Base-by-base conservation (phyloP, 768 basidiomycete species). In the Collybia mongolica region DNA sequence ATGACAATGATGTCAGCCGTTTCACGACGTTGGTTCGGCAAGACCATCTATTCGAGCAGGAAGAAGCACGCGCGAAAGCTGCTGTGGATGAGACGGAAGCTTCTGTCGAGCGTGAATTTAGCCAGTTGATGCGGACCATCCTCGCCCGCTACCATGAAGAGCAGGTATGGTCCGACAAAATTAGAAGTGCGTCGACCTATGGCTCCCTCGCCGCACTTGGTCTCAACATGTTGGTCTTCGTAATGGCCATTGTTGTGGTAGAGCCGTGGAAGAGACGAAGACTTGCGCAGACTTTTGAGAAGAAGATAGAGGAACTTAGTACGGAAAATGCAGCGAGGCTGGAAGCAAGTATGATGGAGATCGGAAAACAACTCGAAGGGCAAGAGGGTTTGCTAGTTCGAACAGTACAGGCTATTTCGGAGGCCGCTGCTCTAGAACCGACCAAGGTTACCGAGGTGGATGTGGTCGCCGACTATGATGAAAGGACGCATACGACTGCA, bases 151-250 rank as follows among this genome's bases (percentile, higher is more conserved):
- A 98, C 67, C 96, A 98, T 71, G 96, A 98, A 70, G 97, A 99
- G 65, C 97, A 99, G 66, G 84, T 98, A 2, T 99, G 97, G 97
- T 93, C 91, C 46, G 96, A 99, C 75, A 99, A 99, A 71, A 97
- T 99, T 52, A 84, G 97, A 29, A 93, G 90, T 58, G 88, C 89
- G 22, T 93, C 91, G 54, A 98, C 97, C 4, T 98, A 98, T 65
- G 95, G 93, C 2, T 88, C 87, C 36, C 72, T 98, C 51, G 86
- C 84, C 5, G 95, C 84, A 47, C 77, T 98, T 19, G 86, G 83
- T 11, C 80, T 96, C 54, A 99, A 99, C 69, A 68, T 98, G 70
- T 54, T 90, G 46, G 88, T 99, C 42, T 99, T 99, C 65, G 68
- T 98, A 49, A 70, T 88, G 53, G 96, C 97, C 7, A 92, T 98